Evolutionary conservation across 1,284 basidiomycete species (phyloP).

Genomic region (Ceratobasidium sp.): DNA sequence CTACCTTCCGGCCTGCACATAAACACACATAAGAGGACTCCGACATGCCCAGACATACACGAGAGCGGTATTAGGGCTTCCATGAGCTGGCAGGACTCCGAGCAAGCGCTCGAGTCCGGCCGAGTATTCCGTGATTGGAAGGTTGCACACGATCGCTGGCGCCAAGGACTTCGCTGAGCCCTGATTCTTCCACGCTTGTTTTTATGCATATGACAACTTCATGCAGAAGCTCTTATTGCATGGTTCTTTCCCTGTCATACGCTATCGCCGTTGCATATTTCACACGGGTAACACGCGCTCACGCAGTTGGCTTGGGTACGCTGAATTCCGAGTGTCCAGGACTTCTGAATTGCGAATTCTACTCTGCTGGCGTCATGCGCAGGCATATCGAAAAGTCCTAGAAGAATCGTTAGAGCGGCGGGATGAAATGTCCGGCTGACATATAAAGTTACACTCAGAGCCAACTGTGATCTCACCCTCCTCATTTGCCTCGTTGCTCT

Average conservation of each 20-base stretch:
- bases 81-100: too few species aligned
- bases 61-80: too few species aligned
- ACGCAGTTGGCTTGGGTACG: background rate
- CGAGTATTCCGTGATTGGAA: background rate
- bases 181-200: background rate
- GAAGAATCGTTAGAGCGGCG: background rate
- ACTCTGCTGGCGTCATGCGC: background rate
- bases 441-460: too few species aligned
- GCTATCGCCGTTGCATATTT: background rate
- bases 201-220: slow-evolving; percentile 10
- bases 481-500: too few species aligned
- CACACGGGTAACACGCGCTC: background rate
- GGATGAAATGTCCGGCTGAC: background rate
- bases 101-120: background rate
- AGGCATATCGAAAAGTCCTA: background rate
- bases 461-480: too few species aligned
- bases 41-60: too few species aligned
- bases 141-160: background rate
- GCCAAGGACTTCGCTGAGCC: slow-evolving; percentile 3
- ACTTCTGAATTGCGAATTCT: background rate
- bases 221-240: background rate
- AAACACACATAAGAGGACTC: too few species aligned
- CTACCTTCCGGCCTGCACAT: too few species aligned
- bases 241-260: background rate
- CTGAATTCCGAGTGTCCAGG: background rate